These are phyloP conservation scores for Aspergillus sp. DNA, from an alignment of 2,329 filamentous ascomycete species.

Conservation along the genomic window DNA sequence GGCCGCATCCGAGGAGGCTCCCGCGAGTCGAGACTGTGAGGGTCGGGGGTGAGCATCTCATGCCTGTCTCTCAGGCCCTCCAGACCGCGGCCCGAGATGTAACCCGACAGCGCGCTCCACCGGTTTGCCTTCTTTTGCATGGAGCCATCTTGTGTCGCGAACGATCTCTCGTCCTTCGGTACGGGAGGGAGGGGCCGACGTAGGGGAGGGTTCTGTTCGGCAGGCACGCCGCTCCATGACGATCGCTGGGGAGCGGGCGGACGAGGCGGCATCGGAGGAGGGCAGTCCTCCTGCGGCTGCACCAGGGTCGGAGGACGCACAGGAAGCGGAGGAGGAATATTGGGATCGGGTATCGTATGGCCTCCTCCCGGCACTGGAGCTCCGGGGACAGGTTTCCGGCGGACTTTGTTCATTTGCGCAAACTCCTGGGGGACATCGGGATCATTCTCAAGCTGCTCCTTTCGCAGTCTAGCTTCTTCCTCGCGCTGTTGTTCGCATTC, in stretches of 20 bases:
- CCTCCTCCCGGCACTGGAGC: slow-evolving; percentile 10
- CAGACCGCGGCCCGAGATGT: slow-evolving; percentile 17
- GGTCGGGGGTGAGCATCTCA: slow-evolving; percentile 20
- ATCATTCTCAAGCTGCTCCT: slow-evolving; percentile 17
- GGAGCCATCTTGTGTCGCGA: slow-evolving; percentile 5
- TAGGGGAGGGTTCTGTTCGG: slow-evolving; percentile 4
- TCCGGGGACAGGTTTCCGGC: slow-evolving; percentile 36
- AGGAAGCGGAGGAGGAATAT: slow-evolving; percentile 13
- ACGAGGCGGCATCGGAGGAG: slow-evolving; percentile 12
- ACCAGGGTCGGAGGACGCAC: slow-evolving; percentile 17
- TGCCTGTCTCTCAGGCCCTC: slow-evolving; percentile 24
- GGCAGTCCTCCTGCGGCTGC: slow-evolving; percentile 7
- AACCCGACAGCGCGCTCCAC: slow-evolving; percentile 29
- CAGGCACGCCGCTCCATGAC: not conserved
- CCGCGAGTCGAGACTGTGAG: slow-evolving; percentile 29
- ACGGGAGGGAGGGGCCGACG: slow-evolving; percentile 28
- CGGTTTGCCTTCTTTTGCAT: slow-evolving; percentile 20
- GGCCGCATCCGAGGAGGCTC: slow-evolving; percentile 24
- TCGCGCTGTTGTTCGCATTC: slow-evolving; percentile 38
- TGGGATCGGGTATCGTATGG: slow-evolving; percentile 1
- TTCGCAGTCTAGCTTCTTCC: slow-evolving; percentile 23
- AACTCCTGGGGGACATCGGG: slow-evolving; percentile 24
- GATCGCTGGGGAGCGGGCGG: slow-evolving; percentile 5
- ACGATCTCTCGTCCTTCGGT: slow-evolving; percentile 22
- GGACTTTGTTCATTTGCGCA: slow-evolving; percentile 35